Evolutionary conservation across 1,139 yeast species (phyloP), one percentile per base, ranked within the genome.

Genomic region (Cylindricascospora bacillispora): DNA sequence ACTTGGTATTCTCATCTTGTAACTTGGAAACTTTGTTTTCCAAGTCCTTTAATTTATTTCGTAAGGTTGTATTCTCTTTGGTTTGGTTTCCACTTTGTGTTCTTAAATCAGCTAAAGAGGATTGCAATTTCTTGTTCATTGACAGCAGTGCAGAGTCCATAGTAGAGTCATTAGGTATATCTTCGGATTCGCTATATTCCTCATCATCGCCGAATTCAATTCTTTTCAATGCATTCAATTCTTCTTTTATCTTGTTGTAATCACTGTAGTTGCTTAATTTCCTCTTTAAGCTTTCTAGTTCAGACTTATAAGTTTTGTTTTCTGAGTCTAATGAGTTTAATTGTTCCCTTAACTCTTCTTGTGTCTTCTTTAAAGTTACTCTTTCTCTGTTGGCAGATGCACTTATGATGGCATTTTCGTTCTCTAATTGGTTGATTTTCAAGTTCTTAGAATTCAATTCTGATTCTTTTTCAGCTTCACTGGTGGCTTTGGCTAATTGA

Each of bases 231-330:
- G 83, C 68, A 13, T 65, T 68, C 36, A 85, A 59, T 47, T 85
- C 95, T 30, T 69, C 68, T 52, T 81, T 83, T 29, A 85, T 54
- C 40, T 80, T 83, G 32, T 79, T 85, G 52, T 86, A 85, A 49
- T 78, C 86, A 3, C 62, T 57, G 20, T 70, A 65, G 25, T 56
- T 53, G 2, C 57, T 58, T 26, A 73, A 48, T 33, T 65, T 64
- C 31, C 32, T 52, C 43, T 70, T 68, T 39, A 79, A 59, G 17
- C 57, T 51, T 9, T 59, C 62, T 18, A 72, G 54, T 45, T 80
- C 92, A 11, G 56, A 53, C 11, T 57, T 58, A 42, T 73, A 57
- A 26, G 65, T 65, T 2, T 51, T 47, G 3, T 65, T 46, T 38
- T 80, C 83, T 10, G 65, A 68, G 5, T 54, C 38, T 25, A 56